Evolutionary conservation across 2,329 filamentous ascomycete genomes (phyloP).

Genomic region (Zalaria obscura): DNA sequence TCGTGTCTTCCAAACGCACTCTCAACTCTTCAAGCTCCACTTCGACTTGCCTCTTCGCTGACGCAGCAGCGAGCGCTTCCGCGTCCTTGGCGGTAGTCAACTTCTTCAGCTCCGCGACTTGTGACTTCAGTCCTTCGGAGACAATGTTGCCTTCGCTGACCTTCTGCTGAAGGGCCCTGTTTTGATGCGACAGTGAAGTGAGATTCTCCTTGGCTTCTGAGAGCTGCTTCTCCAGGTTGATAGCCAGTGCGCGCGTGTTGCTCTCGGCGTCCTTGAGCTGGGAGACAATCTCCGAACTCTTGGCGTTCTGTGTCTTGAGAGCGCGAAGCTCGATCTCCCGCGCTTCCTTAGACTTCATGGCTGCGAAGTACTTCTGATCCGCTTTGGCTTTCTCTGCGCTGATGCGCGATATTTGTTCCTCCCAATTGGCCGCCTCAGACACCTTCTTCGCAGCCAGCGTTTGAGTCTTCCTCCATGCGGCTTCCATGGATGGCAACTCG

Average conservation of each 20-base stretch:
- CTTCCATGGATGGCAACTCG: conserved; percentile 79
- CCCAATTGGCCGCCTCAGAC: conserved; percentile 56
- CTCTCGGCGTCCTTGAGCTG: conserved; percentile 84
- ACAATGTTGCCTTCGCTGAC: conserved; percentile 55
- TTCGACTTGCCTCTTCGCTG: conserved; percentile 45
- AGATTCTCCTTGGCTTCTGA: conserved; percentile 71
- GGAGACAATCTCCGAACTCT: conserved; percentile 85
- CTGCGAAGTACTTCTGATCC: conserved; percentile 94
- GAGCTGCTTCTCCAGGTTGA: conserved; percentile 83
- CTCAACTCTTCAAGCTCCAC: conserved; percentile 68
- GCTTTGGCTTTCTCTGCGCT: conserved; percentile 88
- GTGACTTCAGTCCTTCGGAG: conserved; percentile 58
- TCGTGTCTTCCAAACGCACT: conserved; percentile 59
- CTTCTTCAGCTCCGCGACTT: conserved; percentile 63
- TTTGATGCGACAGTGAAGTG: conserved; percentile 53
- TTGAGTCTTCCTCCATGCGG: conserved; percentile 81
- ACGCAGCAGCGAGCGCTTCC: conserved; percentile 48
- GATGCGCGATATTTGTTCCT: conserved; percentile 63
- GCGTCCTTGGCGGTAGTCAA: conserved; percentile 65
- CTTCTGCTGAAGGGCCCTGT: conserved; percentile 60
- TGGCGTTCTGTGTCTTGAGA: conserved; percentile 68
- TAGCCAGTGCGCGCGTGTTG: conserved; percentile 58
- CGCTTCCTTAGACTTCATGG: conserved; percentile 85
- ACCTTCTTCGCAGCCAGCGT: conserved; percentile 77
- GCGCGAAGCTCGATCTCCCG: conserved; percentile 67